phyloP scores from a whole-genome alignment of 139 green algal genomes.

The Edaphochlamys debaryana region DNA sequence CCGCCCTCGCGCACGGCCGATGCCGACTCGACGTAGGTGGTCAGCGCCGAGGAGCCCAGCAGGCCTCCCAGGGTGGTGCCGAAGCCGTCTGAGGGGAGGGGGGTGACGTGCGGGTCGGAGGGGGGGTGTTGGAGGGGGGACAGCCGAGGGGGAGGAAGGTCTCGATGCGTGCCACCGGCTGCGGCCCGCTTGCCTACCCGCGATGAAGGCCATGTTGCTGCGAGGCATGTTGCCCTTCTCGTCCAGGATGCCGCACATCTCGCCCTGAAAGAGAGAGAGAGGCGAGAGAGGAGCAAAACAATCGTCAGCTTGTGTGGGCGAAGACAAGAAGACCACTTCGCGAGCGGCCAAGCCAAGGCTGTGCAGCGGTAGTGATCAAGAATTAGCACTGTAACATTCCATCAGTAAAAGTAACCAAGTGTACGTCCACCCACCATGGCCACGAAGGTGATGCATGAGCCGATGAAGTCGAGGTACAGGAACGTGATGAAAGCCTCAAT shows the following conservation, averaged over 20 bases:
- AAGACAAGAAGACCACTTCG: no score
- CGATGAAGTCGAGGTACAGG: constrained; percentile 70
- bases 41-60: constrained; percentile 58
- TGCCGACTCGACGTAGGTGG: constrained; percentile 64
- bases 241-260: constrained; percentile 55
- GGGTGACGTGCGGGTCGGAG: no score
- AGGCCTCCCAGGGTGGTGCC: constrained; percentile 54
- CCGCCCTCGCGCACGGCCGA: constrained; percentile 63
- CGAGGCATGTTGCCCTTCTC: constrained; percentile 50
- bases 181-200: no score
- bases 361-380: no score
- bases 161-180: no score
- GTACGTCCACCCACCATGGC: constrained; percentile 28
- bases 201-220: constrained; percentile 65
- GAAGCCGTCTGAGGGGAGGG: constrained; percentile 15
- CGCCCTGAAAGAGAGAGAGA: background rate
- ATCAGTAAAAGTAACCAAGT: no score
- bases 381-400: no score
- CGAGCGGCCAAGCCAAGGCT: no score
- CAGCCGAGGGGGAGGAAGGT: no score
- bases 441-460: constrained; percentile 50
- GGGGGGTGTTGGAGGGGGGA: no score
- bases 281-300: background rate
- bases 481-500: constrained; percentile 25
- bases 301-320: no score